Evolutionary conservation across 129 eudicot species (phyloP).

Genomic region (Ambrosia artemisiifolia): DNA sequence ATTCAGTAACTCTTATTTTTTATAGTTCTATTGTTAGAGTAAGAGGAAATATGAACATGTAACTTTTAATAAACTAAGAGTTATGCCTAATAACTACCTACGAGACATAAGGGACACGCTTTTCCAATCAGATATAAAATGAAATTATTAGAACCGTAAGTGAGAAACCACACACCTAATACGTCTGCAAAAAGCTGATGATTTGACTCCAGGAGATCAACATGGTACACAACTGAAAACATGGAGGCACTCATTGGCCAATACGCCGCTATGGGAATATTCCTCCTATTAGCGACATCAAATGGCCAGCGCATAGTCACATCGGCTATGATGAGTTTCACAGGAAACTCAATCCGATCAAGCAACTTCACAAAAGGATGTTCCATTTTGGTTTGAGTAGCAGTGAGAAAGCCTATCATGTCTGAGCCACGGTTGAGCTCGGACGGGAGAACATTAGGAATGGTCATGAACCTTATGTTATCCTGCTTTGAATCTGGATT

Average conservation of each 20-base stretch:
- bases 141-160: too few relatives aligned
- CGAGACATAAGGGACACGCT: too few relatives aligned
- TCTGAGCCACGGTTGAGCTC: conserved; percentile 49
- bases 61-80: too few relatives aligned
- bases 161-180: conserved; percentile 25
- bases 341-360: conserved; percentile 32
- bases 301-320: conserved; percentile 39
- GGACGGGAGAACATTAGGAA: conserved; percentile 67
- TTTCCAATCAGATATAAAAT: too few relatives aligned
- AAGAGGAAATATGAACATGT: too few relatives aligned
- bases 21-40: too few relatives aligned
- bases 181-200: conserved; percentile 36
- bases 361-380: conserved; percentile 48
- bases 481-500: conserved; percentile 27
- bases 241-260: conserved; percentile 45
- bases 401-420: conserved; percentile 26
- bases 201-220: conserved; percentile 36
- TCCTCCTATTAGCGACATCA: conserved; percentile 45
- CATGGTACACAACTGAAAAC: conserved; percentile 42
- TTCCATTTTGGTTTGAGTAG: conserved; percentile 41
- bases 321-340: conserved; percentile 45
- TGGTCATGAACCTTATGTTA: conserved; percentile 33
- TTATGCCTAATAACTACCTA: too few relatives aligned
- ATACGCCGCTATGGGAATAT: conserved; percentile 52
- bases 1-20: too few relatives aligned